Evolutionary conservation across 1,284 basidiomycete species (phyloP).

Genomic region (Ustilago loliicola): DNA sequence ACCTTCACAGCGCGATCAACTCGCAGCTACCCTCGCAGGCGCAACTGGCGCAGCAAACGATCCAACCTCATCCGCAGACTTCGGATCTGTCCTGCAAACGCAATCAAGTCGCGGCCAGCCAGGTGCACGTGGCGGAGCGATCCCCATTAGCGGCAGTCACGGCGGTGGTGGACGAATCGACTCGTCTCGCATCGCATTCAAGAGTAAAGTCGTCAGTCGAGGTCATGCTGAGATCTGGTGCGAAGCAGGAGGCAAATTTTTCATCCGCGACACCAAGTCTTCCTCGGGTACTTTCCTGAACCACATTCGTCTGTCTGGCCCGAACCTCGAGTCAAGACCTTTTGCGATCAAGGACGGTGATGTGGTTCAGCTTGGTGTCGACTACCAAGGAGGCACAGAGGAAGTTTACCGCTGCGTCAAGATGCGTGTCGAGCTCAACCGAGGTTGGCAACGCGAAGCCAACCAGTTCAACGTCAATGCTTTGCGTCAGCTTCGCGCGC

Average conservation of each 20-base stretch:
- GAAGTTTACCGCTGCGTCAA: slow-evolving; percentile 98
- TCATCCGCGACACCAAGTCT: slow-evolving; percentile 89
- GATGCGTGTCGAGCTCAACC: slow-evolving; percentile 88
- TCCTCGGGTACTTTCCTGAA: slow-evolving; percentile 96
- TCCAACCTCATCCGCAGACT: slow-evolving; percentile 17
- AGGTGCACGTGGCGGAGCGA: slow-evolving; percentile 48
- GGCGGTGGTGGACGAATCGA: slow-evolving; percentile 73
- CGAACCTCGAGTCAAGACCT: slow-evolving; percentile 81
- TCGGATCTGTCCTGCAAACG: slow-evolving; percentile 14
- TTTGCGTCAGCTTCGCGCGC: slow-evolving; percentile 82
- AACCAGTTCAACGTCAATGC: slow-evolving; percentile 95
- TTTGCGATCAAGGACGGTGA: slow-evolving; percentile 92
- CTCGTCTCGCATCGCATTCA: slow-evolving; percentile 80
- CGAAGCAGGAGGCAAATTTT: slow-evolving; percentile 78
- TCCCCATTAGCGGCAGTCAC: slow-evolving; percentile 71
- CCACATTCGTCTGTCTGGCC: slow-evolving; percentile 87
- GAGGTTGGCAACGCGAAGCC: slow-evolving; percentile 84
- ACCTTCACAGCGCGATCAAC: slow-evolving; percentile 30
- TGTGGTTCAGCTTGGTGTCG: slow-evolving; percentile 93
- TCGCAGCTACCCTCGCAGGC: slow-evolving; percentile 14
- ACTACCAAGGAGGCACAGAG: slow-evolving; percentile 97
- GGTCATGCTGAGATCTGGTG: slow-evolving; percentile 96
- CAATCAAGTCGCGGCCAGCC: slow-evolving; percentile 42
- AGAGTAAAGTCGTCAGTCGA: slow-evolving; percentile 93
- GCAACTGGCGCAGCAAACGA: slow-evolving; percentile 9